Evolutionary conservation across 2,329 filamentous ascomycete species (phyloP).

Genomic region (Penicillium fuscoglaucum): DNA sequence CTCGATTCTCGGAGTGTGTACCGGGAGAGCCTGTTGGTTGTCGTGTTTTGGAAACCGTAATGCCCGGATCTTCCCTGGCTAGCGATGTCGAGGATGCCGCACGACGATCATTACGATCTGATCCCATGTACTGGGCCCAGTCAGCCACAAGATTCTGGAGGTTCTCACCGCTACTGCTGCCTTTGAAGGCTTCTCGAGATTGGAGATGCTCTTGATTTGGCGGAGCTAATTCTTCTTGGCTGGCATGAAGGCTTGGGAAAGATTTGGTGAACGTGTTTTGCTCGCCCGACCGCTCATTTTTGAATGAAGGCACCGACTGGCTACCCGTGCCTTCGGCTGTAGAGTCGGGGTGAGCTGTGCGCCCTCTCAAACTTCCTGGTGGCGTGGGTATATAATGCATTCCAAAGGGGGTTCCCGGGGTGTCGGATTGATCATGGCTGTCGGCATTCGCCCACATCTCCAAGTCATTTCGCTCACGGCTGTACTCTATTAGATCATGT

Average conservation of each 20-base stretch:
- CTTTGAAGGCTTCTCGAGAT: neutral
- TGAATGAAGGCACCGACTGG: neutral
- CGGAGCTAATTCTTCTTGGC: neutral
- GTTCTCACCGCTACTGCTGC: neutral
- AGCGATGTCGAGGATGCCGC: constrained; percentile 21
- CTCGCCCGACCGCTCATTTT: neutral
- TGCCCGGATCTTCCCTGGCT: constrained; percentile 12
- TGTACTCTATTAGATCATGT: constrained; percentile 23
- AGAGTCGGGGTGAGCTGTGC: neutral
- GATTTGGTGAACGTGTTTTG: constrained; percentile 8
- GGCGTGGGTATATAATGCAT: constrained; percentile 22
- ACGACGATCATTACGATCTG: constrained; percentile 3
- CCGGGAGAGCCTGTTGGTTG: constrained; percentile 14
- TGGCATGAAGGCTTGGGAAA: constrained; percentile 9
- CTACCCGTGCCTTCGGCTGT: neutral
- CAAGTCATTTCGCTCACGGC: constrained; percentile 19
- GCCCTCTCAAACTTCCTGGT: constrained; percentile 10
- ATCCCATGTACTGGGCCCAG: constrained; percentile 16
- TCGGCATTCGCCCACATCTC: constrained; percentile 10
- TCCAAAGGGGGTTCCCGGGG: constrained; percentile 13
- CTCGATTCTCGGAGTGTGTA: constrained; percentile 19
- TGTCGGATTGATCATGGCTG: neutral
- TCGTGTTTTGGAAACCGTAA: constrained; percentile 29
- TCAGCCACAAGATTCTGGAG: constrained; percentile 9
- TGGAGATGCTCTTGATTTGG: neutral